Evolutionary conservation across 148 eudicot genomes (phyloP), one percentile per base, ranked within the genome.

Genomic region (Vaccinium darrowii): DNA sequence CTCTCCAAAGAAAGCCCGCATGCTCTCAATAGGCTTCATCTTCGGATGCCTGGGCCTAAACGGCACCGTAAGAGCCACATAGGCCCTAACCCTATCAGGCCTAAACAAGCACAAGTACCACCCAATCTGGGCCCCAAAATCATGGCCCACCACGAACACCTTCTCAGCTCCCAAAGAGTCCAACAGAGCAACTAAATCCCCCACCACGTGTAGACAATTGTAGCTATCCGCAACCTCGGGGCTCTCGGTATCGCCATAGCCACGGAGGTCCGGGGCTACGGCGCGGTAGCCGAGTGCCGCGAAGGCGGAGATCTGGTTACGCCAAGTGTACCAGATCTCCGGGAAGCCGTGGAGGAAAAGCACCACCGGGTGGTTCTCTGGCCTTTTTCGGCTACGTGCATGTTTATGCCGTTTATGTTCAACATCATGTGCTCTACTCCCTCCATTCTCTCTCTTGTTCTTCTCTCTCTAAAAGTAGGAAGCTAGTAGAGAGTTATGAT

Each of bases 81-180:
- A 95, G 1, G 94, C 98, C 92, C 72, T 91, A 25, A 95, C 88
- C 86, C 81, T 81, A n/a, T 95, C 98, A 7, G 98, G 96, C 86
- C 98, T 75, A 36, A 95, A 92, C 89, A 93, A 47, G 86, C 96
- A 95, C 11, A 93, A 18, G 76, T 89, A 90, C 98, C 98, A 95
- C 3, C 88, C 96, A 3, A 93, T 78, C 88, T 92, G 58, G 36
- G 96, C 95, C 0, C 98, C 98, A 95, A 94, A 91, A 57, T 95
- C 98, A 78, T 95, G 98, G 9, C 88, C 96, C 80, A 93, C 98
- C 39, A 95, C 19, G 52, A 84, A 90, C 13, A 89, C 96, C 84
- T 88, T 69, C 1, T 84, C 90, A 3, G 79, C 92, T 8, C 88
- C 88, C 49, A 93, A 84, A 7, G 88, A 74, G 74, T 93, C 87